Evolutionary conservation across 306 rosid genomes (phyloP).

Genomic region (Rubus idaeus): DNA sequence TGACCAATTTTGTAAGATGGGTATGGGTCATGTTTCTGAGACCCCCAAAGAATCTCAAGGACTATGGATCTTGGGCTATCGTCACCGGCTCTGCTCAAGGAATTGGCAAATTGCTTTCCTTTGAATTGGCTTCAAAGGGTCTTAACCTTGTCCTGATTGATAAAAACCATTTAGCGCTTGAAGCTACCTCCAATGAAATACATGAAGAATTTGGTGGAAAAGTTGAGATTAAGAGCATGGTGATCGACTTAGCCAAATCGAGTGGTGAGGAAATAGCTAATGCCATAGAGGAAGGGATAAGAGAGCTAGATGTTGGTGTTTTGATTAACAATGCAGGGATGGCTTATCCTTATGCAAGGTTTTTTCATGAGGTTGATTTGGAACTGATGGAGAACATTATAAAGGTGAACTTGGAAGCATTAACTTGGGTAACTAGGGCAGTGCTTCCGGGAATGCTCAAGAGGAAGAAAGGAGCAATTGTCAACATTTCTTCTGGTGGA

Average conservation of each 20-base stretch:
- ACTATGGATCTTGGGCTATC: constrained; percentile 73
- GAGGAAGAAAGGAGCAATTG: constrained; percentile 53
- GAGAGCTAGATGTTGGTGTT: constrained; percentile 29
- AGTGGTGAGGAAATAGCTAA: constrained; percentile 31
- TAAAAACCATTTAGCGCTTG: constrained; percentile 37
- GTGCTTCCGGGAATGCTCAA: constrained; percentile 51
- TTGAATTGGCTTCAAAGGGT: constrained; percentile 58
- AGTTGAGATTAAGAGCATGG: constrained; percentile 13
- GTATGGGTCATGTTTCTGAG: constrained; percentile 59
- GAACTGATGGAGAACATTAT: constrained; percentile 20
- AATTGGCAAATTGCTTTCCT: constrained; percentile 66
- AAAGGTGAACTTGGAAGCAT: constrained; percentile 42
- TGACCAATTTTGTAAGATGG: constrained; percentile 41
- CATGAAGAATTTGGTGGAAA: background rate
- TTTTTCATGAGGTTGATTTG: constrained; percentile 43
- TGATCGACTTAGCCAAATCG: constrained; percentile 38
- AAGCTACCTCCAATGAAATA: constrained; percentile 34
- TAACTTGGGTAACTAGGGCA: constrained; percentile 50
- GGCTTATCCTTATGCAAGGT: constrained; percentile 44
- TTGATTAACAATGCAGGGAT: constrained; percentile 62
- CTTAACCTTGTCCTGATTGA: constrained; percentile 36
- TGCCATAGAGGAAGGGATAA: background rate
- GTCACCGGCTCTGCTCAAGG: constrained; percentile 78
- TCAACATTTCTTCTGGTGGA: constrained; percentile 57
- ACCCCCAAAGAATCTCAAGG: constrained; percentile 60